Evolutionary conservation across 805 yeast species (phyloP).

Genomic region (Cyberlindnera maclurae): DNA sequence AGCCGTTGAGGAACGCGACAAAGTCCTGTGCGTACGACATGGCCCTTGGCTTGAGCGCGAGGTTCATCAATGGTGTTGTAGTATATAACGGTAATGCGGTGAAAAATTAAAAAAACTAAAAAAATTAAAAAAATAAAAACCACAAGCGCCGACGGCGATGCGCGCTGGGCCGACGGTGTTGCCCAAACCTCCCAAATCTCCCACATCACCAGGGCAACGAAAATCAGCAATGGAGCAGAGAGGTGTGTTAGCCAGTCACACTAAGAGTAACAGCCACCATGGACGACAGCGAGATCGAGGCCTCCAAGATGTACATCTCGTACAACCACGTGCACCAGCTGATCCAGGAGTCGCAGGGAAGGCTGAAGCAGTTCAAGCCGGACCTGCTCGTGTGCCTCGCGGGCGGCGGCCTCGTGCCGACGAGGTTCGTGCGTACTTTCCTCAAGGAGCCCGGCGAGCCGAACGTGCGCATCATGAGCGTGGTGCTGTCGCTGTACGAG

Average conservation of each 20-base stretch:
- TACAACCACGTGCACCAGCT: constrained; percentile 77
- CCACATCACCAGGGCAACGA: too few relatives aligned
- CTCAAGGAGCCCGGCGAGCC: constrained; percentile 82
- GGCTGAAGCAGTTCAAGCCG: constrained; percentile 67
- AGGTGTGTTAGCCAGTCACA: too few relatives aligned
- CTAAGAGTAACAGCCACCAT: constrained; percentile 8
- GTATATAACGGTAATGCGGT: too few relatives aligned
- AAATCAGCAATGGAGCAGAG: too few relatives aligned
- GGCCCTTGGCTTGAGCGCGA: constrained; percentile 13
- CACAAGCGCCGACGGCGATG: too few relatives aligned
- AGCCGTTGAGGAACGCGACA: constrained; percentile 66
- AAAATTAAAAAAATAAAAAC: too few relatives aligned
- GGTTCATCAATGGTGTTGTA: constrained; percentile 3
- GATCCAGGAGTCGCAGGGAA: constrained; percentile 56
- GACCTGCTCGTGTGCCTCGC: constrained; percentile 93
- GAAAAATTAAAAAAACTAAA: too few relatives aligned
- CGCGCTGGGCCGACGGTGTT: too few relatives aligned
- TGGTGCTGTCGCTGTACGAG: constrained; percentile 87
- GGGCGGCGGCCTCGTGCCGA: constrained; percentile 97
- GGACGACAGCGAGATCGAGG: constrained; percentile 18
- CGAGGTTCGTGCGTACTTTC: constrained; percentile 90
- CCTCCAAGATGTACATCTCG: constrained; percentile 59
- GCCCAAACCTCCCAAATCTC: too few relatives aligned
- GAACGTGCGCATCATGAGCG: constrained; percentile 90
- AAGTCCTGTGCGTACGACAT: constrained; percentile 40